phyloP scores from a whole-genome alignment of 148 eudicot species.

The Silene conica region DNA sequence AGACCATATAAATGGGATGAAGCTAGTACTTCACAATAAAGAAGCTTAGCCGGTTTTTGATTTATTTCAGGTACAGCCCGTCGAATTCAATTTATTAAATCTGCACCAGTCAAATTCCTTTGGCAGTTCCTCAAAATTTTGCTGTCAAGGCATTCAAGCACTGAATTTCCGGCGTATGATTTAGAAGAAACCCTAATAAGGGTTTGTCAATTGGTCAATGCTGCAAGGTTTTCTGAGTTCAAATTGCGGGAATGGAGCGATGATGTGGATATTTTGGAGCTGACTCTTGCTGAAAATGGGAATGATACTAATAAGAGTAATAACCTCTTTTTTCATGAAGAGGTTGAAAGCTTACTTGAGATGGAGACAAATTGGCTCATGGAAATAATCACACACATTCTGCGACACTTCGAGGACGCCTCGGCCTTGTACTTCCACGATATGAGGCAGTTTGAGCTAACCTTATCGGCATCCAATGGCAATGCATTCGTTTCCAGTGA shows the following conservation, averaged over 20 bases:
- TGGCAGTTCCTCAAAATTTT: slow-evolving; percentile 37
- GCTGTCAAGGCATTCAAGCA: slow-evolving; percentile 27
- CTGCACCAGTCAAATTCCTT: slow-evolving; percentile 33
- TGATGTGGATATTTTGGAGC: slow-evolving; percentile 42
- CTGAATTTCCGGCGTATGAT: slow-evolving; percentile 22
- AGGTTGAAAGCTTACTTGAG: slow-evolving; percentile 40
- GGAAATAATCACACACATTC: slow-evolving; percentile 40
- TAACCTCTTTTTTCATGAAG: slow-evolving; percentile 40
- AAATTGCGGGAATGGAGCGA: slow-evolving; percentile 48
- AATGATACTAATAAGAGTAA: neutral
- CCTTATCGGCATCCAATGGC: slow-evolving; percentile 3
- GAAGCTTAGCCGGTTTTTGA: neutral
- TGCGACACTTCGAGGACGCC: slow-evolving; percentile 35
- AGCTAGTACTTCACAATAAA: no score
- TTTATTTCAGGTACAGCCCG: slow-evolving; percentile 17
- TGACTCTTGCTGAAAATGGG: slow-evolving; percentile 36
- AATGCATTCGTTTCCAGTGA: slow-evolving; percentile 30
- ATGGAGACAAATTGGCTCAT: slow-evolving; percentile 42
- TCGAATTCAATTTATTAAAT: slow-evolving; percentile 37
- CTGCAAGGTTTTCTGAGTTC: slow-evolving; percentile 40
- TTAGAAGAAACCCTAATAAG: slow-evolving; percentile 28
- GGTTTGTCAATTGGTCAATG: slow-evolving; percentile 40
- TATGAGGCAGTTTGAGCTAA: slow-evolving; percentile 21
- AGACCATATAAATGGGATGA: no score
- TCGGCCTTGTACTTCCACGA: slow-evolving; percentile 31